Evolutionary conservation across 1,284 basidiomycete genomes (phyloP), one percentile per base, ranked within the genome.

Genomic region (Cryptococcus amylolentus): DNA sequence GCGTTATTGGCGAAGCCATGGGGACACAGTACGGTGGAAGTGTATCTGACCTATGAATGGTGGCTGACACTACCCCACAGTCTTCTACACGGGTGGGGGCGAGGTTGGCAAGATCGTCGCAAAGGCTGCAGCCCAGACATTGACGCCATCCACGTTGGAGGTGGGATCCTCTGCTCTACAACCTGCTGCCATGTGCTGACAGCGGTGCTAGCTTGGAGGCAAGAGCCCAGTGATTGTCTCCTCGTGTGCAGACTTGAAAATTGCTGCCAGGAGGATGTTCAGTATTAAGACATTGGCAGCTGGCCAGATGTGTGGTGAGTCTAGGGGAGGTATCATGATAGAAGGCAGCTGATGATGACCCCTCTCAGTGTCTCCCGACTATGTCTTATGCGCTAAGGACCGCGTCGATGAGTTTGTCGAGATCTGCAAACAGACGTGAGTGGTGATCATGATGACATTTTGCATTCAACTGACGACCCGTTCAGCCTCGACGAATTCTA

Each of bases 191-290:
- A 35, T 10, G 3, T 20, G 18, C 48, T 49, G 16, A 38, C 35
- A 12, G 4, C 7, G 14, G 9, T 39, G n/a, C 44, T 54, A 86
- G 75, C 81, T 89, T 8, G 87, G 88, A 31, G 87, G 88, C 52
- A 95, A 95, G 78, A 89, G 86, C 18, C 91, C 92, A 2, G 88
- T 86, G 13, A 83, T 93, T 64, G 78, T 95, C 49, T 87, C 92
- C 68, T 80, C 86, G 0, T 81, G 80, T 49, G 80, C 80, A 38
- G 78, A 79, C 50, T 59, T 82, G 40, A 66, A 61, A 51, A 74
- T 78, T 47, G 69, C 77, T 7, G 77, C 78, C 3, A 70, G 70
- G 47, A 64, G 70, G 53, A 67, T 90, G 53, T 50, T 93, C 38
- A 91, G 89, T 85, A 90, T 90, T 51, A 93, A 91, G 75, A 76